Conservation (phyloP, 192 early-diverging fungal genomes). For the Podila minutissima region DNA sequence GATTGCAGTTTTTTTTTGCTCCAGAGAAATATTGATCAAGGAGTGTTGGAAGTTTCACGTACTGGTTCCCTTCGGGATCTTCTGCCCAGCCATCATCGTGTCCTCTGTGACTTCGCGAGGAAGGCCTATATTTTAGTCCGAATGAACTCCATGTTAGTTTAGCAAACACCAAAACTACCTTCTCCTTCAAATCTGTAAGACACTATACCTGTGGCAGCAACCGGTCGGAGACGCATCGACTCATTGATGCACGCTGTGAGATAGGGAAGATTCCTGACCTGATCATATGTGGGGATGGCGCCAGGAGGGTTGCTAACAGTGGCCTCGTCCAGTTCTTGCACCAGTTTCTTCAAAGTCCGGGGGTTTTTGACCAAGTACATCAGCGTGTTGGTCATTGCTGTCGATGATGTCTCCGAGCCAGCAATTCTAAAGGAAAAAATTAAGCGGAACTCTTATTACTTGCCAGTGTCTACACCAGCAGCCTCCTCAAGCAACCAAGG, state of each 20-base stretch:
- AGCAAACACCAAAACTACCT: neutral
- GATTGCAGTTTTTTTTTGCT: neutral
- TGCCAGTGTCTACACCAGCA: too few species aligned
- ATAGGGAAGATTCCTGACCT: conserved; percentile 55
- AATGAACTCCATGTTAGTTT: neutral
- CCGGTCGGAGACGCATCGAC: conserved; percentile 55
- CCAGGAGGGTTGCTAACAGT: conserved; percentile 2
- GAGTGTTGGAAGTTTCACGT: conserved; percentile 1
- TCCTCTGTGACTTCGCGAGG: conserved; percentile 47
- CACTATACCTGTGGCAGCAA: conserved; percentile 33
- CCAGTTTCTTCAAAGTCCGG: conserved; percentile 15
- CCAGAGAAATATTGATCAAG: neutral
- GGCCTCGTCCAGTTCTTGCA: conserved; percentile 23
- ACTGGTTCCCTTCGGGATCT: conserved; percentile 57
- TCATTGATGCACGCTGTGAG: conserved; percentile 66
- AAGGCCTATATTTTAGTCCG: conserved; percentile 24
- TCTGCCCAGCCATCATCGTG: conserved; percentile 52
- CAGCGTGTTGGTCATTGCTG: conserved; percentile 27
- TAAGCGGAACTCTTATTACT: neutral
- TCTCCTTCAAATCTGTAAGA: neutral
- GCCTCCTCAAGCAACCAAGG: neutral
- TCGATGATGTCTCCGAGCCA: conserved; percentile 38
- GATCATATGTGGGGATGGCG: conserved; percentile 35
- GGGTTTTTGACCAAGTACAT: conserved; percentile 42
- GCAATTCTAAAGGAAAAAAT: conserved; percentile 22